phyloP scores from a whole-genome alignment of 2,329 filamentous ascomycete species.

The Colletotrichum karsti region DNA sequence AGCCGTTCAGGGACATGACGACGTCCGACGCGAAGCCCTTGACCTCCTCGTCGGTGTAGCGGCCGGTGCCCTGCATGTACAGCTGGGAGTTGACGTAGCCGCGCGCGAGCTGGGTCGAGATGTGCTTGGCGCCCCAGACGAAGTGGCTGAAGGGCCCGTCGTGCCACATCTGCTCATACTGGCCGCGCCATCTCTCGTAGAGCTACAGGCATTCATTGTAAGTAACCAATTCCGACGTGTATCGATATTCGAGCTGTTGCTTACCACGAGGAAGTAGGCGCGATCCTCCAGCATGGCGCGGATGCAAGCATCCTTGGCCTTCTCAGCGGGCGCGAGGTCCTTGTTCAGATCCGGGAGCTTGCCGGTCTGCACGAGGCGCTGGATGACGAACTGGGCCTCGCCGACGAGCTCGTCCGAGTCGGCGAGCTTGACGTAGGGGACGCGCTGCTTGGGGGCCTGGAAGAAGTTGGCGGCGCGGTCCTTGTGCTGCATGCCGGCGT shows the following conservation, averaged over 20 bases:
- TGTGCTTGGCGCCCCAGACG: slow-evolving; percentile 28
- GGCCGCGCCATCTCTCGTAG: slow-evolving; percentile 33
- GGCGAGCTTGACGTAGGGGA: slow-evolving; percentile 31
- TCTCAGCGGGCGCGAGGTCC: slow-evolving; percentile 14
- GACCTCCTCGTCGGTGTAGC: slow-evolving; percentile 31
- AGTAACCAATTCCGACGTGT: not conserved
- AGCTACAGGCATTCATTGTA: slow-evolving; percentile 9
- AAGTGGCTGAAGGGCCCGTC: slow-evolving; percentile 30
- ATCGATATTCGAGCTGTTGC: not conserved
- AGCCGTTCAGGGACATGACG: slow-evolving; percentile 29
- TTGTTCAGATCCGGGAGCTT: slow-evolving; percentile 27
- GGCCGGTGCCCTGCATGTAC: slow-evolving; percentile 32
- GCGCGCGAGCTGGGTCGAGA: slow-evolving; percentile 11
- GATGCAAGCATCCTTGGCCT: slow-evolving; percentile 30
- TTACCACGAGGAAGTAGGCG: slow-evolving; percentile 32
- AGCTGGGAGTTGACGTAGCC: slow-evolving; percentile 30
- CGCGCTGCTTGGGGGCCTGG: slow-evolving; percentile 31
- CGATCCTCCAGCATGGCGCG: slow-evolving; percentile 32
- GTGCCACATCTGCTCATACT: slow-evolving; percentile 30
- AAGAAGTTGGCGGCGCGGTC: slow-evolving; percentile 26
- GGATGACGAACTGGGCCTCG: slow-evolving; percentile 31
- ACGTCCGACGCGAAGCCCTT: slow-evolving; percentile 29
- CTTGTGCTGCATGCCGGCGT: slow-evolving; percentile 30
- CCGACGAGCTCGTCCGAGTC: slow-evolving; percentile 31
- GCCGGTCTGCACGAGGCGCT: slow-evolving; percentile 29